These are phyloP conservation scores for Cyberlindnera samutprakarnensis DNA, from an alignment of 805 yeast species.

Conservation along the genomic window DNA sequence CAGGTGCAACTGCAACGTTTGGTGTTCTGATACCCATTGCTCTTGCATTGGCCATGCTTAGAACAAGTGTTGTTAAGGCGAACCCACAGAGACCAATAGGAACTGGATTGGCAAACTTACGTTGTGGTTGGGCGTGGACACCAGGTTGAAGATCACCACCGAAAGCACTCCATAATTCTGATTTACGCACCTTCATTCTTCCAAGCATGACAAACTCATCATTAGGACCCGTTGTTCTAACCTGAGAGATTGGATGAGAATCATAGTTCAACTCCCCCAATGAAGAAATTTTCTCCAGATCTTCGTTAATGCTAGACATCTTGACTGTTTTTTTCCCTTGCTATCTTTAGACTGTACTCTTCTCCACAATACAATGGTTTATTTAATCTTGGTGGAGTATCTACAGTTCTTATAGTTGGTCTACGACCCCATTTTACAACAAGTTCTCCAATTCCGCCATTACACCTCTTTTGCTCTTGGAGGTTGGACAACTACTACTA, in stretches of 20 bases:
- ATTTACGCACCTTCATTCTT: slow-evolving; percentile 53
- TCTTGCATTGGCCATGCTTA: slow-evolving; percentile 46
- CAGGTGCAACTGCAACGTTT: slow-evolving; percentile 47
- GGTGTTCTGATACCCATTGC: slow-evolving; percentile 48
- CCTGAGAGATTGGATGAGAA: slow-evolving; percentile 19
- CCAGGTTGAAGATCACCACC: slow-evolving; percentile 85
- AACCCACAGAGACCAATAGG: slow-evolving; percentile 58
- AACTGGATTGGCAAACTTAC: slow-evolving; percentile 58
- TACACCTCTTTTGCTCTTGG: too few relatives aligned
- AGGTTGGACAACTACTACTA: too few relatives aligned
- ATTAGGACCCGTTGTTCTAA: slow-evolving; percentile 36
- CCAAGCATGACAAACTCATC: slow-evolving; percentile 68
- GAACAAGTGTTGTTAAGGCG: slow-evolving; percentile 54
- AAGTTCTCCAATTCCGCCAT: too few relatives aligned
- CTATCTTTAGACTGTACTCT: too few relatives aligned
- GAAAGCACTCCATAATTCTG: slow-evolving; percentile 57
- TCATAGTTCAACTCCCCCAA: too few relatives aligned
- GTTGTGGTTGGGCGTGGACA: slow-evolving; percentile 45
- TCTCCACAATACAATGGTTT: too few relatives aligned
- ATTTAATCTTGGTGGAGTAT: too few relatives aligned
- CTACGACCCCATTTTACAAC: too few relatives aligned
- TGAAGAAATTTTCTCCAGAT: too few relatives aligned
- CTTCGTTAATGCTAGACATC: too few relatives aligned
- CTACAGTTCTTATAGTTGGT: too few relatives aligned
- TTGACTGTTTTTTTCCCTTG: too few relatives aligned